Conservation (phyloP, 2,329 filamentous ascomycete genomes). For the Fusarium circinatum region DNA sequence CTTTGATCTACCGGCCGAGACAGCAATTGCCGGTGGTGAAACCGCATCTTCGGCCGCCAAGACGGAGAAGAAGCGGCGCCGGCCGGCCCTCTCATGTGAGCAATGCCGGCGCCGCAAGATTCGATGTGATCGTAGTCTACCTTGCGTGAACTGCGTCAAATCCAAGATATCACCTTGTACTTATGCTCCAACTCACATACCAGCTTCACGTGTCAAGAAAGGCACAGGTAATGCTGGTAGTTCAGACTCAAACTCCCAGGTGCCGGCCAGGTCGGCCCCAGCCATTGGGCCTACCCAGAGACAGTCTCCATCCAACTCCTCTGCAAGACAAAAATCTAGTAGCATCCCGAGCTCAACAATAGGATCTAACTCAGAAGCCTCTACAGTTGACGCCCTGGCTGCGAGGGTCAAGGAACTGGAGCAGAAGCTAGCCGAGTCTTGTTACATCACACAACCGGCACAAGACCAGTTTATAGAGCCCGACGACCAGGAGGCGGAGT, state of each 20-base stretch:
- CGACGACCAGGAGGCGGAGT: conserved; percentile 1
- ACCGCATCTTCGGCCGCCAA: conserved; percentile 19
- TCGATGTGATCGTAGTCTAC: conserved; percentile 67
- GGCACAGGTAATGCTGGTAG: not conserved
- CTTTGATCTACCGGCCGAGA: not conserved
- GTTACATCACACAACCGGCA: conserved; percentile 37
- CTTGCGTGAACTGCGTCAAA: conserved; percentile 69
- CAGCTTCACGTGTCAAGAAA: conserved; percentile 43
- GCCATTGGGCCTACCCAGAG: conserved; percentile 2
- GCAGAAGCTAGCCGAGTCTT: conserved; percentile 50
- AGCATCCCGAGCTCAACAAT: conserved; percentile 42
- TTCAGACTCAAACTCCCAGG: conserved; percentile 15
- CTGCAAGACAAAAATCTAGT: conserved; percentile 20
- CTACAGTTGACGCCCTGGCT: conserved; percentile 48
- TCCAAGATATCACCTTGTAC: conserved; percentile 65
- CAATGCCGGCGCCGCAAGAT: conserved; percentile 71
- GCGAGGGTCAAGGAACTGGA: conserved; percentile 57
- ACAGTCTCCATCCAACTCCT: conserved; percentile 1
- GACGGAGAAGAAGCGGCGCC: conserved; percentile 51
- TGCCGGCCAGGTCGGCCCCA: conserved; percentile 36
- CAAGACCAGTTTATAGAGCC: conserved; percentile 17
- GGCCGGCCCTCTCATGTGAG: conserved; percentile 61
- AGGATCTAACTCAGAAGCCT: conserved; percentile 41
- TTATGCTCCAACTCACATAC: conserved; percentile 56
- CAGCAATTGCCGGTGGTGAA: not conserved